Evolutionary conservation across 1,139 yeast genomes (phyloP), one percentile per base, ranked within the genome.

Genomic region (Sugiyamaella xylanicola): DNA sequence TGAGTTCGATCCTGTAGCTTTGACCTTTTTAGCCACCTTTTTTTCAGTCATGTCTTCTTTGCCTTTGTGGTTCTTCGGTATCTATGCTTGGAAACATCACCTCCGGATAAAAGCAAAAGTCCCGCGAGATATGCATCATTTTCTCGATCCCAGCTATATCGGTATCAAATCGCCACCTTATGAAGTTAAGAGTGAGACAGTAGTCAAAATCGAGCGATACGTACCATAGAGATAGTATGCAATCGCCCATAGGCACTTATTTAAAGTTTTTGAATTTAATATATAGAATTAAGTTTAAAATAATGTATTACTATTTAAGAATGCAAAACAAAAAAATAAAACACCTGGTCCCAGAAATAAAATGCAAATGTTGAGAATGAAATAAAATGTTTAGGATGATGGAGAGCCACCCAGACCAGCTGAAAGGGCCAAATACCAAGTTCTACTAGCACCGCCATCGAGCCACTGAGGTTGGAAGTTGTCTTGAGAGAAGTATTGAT

Each of bases 361-460:
- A 43, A 45, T 45, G 48, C 48, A 45, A 25, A 43, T 8, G 5
- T 32, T 25, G 17, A 32, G 48, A 45, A 35, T 17, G n/a, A 40
- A 29, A 45, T 17, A 19, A 13, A n/a, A 19, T 11, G n/a, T 32
- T 37, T 48, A 48, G 15, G 51, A 48, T 5, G 56, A 36, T 25
- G 54, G 48, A 25, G 56, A 54, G 4, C 56, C 56, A n/a, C 56
- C 56, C 15, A 54, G 42, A 35, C 56, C 56, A 32, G 90, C 95
- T 48, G 87, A 74, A 66, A 82, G 90, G 0, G 97, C 87, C 63
- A 91, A 75, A 51, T 91, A 82, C 97, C 98, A 92, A 0, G 97
- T 87, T 65, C 85, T 75, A 62, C 96, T 86, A 76, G 90, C 95
- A 2, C 99, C 99, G 56, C 83, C 83, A 67, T 93, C 98, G 59